Evolutionary conservation across 192 early-diverging fungal genomes (phyloP), one percentile per base, ranked within the genome.

Genomic region (Dispira simplex): DNA sequence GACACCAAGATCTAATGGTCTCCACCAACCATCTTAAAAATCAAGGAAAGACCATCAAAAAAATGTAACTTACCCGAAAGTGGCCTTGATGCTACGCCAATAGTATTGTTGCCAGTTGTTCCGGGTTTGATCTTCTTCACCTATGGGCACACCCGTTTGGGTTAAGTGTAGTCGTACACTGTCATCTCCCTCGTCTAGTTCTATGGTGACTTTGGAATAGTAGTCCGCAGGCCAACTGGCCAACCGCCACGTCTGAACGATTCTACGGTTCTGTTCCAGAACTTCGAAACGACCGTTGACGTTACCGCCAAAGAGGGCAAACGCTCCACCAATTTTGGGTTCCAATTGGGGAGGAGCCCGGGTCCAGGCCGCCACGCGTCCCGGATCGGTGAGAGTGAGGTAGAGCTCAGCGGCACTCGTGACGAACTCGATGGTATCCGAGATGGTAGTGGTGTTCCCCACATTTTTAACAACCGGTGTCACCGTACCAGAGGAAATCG

Each of bases 91-190:
- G 46, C 86, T 72, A 71, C 89, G 84, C 90, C 90, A 95, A 79
- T 94, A 97, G 75, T 92, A 97, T 60, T 80, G 80, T 46, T 80
- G 79, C 92, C 92, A 97, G 78, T 97, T 94, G 44, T 75, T 74
- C 65, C 80, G 79, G 39, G 87, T 90, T n/a, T 78, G 75, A 2
- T 90, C 89, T 73, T 89, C 88, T 71, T 95, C 89, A 39, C 88
- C 90, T 46, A 94, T 65, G 0, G 95, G 95, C 28, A 97, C 89
- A 8, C 86, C 85, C 12, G 75, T 79, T 73, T 97, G 95, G 56
- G 74, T 83, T 51, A 97, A 63, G 46, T 83, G 70, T 64, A 97
- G 68, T 21, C 67, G 76, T 0, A 86, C 88, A 16, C 70, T 77
- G 52, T 90, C 87, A 46, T 70, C 69, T 20, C 69, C 73, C 68